These are phyloP conservation scores for Ophiostoma montium DNA, from an alignment of 2,329 filamentous ascomycete genomes.

Conservation along the genomic window DNA sequence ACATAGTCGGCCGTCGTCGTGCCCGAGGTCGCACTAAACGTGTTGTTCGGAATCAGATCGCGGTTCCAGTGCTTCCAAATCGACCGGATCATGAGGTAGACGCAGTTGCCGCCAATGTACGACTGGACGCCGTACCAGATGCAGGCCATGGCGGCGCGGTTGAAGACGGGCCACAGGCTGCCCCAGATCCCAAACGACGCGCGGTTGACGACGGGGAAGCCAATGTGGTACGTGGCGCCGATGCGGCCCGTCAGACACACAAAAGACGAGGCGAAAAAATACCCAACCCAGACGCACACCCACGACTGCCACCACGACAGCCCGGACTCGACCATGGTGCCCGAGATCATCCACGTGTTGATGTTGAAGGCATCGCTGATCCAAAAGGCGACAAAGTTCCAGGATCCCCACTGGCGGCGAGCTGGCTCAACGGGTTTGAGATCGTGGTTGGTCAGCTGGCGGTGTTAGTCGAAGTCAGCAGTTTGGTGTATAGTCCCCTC, in stretches of 20 bases:
- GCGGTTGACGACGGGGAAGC: conserved; percentile 10
- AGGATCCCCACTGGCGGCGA: conserved; percentile 68
- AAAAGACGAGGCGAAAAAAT: conserved; percentile 62
- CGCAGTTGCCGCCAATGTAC: conserved; percentile 9
- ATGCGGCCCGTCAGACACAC: conserved; percentile 68
- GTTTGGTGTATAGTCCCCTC: too few species aligned
- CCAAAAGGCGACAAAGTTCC: conserved; percentile 86
- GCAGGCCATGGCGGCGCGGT: conserved; percentile 8
- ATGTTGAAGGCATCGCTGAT: conserved; percentile 77
- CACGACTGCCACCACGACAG: conserved; percentile 87
- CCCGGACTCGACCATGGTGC: conserved; percentile 62
- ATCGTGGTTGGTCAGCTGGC: conserved; percentile 67
- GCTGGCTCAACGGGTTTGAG: conserved; percentile 67
- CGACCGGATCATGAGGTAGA: conserved; percentile 15
- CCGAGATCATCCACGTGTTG: conserved; percentile 90
- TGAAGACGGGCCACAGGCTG: conserved; percentile 4
- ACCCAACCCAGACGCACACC: conserved; percentile 80
- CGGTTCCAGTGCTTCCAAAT: conserved; percentile 46
- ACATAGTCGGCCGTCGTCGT: conserved; percentile 23
- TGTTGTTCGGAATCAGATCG: conserved; percentile 58
- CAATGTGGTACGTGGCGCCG: conserved; percentile 11
- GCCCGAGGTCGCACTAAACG: conserved; percentile 22
- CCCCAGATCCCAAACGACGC: conserved; percentile 11
- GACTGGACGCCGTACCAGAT: conserved; percentile 11
- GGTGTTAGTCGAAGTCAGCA: neutral